Conservation (phyloP, 257 asterid species). For the Salvia miltiorrhiza region DNA sequence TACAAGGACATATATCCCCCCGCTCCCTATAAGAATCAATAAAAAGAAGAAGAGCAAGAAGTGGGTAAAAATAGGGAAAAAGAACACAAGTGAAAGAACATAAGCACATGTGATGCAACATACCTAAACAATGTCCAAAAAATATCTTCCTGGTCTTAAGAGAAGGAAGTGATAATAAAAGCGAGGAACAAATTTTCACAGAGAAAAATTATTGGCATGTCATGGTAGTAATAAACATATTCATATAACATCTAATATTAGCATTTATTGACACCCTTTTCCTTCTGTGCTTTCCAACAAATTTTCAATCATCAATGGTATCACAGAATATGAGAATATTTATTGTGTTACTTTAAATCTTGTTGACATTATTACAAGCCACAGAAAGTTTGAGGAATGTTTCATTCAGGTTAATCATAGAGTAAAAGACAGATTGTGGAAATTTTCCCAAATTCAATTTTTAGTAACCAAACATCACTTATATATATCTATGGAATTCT, state of each 20-base stretch:
- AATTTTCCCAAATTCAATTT: neutral
- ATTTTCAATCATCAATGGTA: conserved; percentile 14
- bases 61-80: neutral
- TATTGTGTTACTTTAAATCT: neutral
- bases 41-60: neutral
- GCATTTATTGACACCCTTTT: conserved; percentile 95
- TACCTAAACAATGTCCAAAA: neutral
- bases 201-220: neutral
- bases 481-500: neutral
- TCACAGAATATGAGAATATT: neutral
- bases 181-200: neutral
- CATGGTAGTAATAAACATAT: neutral
- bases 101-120: neutral
- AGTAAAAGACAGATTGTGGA: neutral
- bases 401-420: conserved; percentile 1
- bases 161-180: neutral
- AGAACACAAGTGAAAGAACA: neutral
- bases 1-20: no score
- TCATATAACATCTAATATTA: neutral
- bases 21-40: no score
- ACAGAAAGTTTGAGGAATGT: neutral
- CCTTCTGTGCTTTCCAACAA: conserved; percentile 65
- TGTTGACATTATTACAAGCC: conserved; percentile 14
- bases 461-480: conserved; percentile 21
- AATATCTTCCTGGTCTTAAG: neutral